Evolutionary conservation across 106 monocot genomes (phyloP).

Genomic region (Cymbidium sinense): DNA sequence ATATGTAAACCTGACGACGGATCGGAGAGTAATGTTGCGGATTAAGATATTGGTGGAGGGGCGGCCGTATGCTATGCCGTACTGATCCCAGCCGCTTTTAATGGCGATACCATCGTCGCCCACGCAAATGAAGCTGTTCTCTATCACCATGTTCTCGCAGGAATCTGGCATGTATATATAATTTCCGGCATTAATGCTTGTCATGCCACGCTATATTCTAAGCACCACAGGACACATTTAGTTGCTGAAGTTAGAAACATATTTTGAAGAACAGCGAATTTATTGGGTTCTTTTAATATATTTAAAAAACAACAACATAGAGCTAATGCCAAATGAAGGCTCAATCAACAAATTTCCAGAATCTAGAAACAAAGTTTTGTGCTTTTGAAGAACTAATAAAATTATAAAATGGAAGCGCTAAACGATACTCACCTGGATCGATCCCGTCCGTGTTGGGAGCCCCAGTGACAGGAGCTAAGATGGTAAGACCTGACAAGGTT

Average conservation of each 20-base stretch:
- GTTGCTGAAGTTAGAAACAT: too few relatives aligned
- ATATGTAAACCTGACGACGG: constrained; percentile 39
- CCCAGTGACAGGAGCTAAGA: constrained; percentile 34
- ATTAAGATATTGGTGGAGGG: constrained; percentile 67
- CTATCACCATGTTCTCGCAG: constrained; percentile 51
- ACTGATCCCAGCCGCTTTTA: constrained; percentile 87
- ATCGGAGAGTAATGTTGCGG: constrained; percentile 48
- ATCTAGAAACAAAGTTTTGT: too few relatives aligned
- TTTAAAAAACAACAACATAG: too few relatives aligned
- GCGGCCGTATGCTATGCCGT: constrained; percentile 53
- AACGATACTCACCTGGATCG: constrained; percentile 36
- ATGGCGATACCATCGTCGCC: constrained; percentile 81
- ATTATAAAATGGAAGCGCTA: too few relatives aligned
- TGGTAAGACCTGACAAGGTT: constrained; percentile 33
- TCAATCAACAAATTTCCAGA: too few relatives aligned
- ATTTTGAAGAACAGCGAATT: too few relatives aligned
- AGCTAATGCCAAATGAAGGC: too few relatives aligned
- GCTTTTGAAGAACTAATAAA: too few relatives aligned
- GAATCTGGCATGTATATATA: constrained; percentile 43
- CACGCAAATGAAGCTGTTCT: constrained; percentile 62
- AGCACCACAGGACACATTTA: neutral
- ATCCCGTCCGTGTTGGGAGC: constrained; percentile 60
- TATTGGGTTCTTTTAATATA: too few relatives aligned
- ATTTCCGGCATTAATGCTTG: neutral
- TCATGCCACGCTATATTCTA: too few relatives aligned